A percentile compares a stretch with the other conserved stretches of the same genome.
phyloP scores from a whole-genome alignment of 225 moss, liverwort and hornwort genomes.

The Rhytidiadelphus loreus region DNA sequence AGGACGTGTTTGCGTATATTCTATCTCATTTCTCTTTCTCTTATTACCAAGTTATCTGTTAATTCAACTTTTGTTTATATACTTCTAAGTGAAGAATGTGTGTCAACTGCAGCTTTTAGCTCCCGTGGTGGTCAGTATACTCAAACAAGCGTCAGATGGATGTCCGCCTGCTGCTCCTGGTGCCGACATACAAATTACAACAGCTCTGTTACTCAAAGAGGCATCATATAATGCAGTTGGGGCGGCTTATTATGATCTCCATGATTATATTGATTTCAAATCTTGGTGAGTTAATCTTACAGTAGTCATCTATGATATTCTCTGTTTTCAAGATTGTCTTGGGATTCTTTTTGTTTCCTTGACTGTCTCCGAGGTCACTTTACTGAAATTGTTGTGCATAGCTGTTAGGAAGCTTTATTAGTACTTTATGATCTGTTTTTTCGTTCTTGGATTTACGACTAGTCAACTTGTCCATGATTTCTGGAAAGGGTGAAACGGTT shows the following conservation, averaged over 20 bases:
- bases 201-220: constrained; percentile 79
- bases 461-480: neutral
- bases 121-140: constrained; percentile 76
- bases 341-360: neutral
- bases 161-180: constrained; percentile 73
- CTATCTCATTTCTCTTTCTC: neutral
- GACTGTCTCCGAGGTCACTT: neutral
- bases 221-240: constrained; percentile 96
- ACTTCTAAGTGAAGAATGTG: neutral
- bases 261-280: constrained; percentile 97
- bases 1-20: neutral
- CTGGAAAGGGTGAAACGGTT: neutral
- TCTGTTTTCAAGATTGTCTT: neutral
- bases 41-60: neutral
- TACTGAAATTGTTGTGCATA: neutral
- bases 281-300: constrained; percentile 50
- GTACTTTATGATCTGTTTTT: neutral
- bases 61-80: neutral
- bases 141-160: constrained; percentile 78
- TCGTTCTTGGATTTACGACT: neutral
- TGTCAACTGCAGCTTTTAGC: constrained; percentile 68
- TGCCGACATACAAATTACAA: constrained; percentile 68
- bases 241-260: constrained; percentile 90
- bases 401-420: neutral
- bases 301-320: neutral